Conservation (phyloP, 2,329 filamentous ascomycete species). For the Lomentospora prolificans region DNA sequence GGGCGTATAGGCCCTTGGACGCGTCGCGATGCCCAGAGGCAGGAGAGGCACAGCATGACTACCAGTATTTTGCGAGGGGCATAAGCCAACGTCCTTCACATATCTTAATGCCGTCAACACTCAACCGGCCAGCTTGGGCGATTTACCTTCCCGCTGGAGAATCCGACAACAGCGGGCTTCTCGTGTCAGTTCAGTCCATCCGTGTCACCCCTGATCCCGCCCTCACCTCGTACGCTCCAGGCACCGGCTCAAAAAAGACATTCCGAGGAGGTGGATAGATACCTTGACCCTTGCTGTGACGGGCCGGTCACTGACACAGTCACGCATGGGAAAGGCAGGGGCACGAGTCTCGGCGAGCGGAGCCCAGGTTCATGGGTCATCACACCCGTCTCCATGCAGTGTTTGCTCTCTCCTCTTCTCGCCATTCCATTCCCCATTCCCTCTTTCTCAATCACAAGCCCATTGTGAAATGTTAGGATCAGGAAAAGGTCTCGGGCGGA, state of each 20-base stretch:
- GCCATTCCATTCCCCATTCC: neutral
- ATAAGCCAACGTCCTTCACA: too few species aligned
- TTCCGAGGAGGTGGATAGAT: neutral
- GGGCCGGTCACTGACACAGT: neutral
- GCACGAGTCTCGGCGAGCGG: neutral
- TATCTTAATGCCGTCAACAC: too few species aligned
- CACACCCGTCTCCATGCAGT: neutral
- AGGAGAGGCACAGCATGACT: too few species aligned
- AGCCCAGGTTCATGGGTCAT: neutral
- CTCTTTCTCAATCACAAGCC: too few species aligned
- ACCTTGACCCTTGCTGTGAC: neutral
- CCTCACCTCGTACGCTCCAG: neutral
- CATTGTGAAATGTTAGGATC: too few species aligned
- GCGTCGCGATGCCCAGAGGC: too few species aligned
- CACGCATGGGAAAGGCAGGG: neutral
- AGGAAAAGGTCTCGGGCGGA: too few species aligned
- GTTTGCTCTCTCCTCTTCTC: neutral
- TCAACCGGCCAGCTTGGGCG: too few species aligned
- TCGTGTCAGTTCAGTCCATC: neutral
- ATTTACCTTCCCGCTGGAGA: too few species aligned
- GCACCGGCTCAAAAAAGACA: neutral
- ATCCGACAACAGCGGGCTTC: too few species aligned
- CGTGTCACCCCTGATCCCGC: neutral
- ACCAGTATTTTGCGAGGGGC: too few species aligned
- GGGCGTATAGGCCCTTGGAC: too few species aligned